Evolutionary conservation across 2,329 filamentous ascomycete genomes (phyloP).

Genomic region (Monosporascus sp.): DNA sequence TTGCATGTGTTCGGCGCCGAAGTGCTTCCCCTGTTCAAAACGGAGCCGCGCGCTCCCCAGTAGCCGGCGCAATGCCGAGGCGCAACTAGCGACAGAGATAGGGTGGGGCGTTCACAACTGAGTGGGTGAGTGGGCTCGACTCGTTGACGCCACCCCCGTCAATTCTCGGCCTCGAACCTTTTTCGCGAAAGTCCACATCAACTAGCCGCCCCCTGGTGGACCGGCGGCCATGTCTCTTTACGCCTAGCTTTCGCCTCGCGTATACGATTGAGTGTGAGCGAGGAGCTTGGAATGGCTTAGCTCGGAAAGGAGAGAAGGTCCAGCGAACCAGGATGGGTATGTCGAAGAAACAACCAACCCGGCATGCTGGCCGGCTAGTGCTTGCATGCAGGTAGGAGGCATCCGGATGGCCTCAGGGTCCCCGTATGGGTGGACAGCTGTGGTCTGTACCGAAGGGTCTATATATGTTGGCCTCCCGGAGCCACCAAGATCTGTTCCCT

Average conservation of each 20-base stretch:
- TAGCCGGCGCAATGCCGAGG: neutral
- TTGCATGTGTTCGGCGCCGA: neutral
- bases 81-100: neutral
- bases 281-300: neutral
- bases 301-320: neutral
- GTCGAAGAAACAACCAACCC: neutral
- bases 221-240: neutral
- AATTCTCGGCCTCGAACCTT: neutral
- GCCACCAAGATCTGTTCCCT: slow-evolving; percentile 3
- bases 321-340: neutral
- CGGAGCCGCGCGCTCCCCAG: neutral
- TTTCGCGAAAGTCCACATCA: neutral
- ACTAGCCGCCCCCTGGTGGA: neutral
- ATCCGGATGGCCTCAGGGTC: neutral
- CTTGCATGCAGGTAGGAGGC: neutral
- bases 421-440: neutral
- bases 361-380: neutral
- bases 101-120: neutral
- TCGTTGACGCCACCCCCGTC: neutral
- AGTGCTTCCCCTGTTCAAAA: neutral
- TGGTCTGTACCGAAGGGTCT: neutral
- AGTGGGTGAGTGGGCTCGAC: neutral
- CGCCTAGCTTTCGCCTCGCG: neutral
- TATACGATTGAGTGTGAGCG: slow-evolving; percentile 9
- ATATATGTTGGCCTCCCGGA: slow-evolving; percentile 23